Base-by-base conservation (phyloP, 495 filamentous ascomycete genomes). In the Cairneyella variabilis region DNA sequence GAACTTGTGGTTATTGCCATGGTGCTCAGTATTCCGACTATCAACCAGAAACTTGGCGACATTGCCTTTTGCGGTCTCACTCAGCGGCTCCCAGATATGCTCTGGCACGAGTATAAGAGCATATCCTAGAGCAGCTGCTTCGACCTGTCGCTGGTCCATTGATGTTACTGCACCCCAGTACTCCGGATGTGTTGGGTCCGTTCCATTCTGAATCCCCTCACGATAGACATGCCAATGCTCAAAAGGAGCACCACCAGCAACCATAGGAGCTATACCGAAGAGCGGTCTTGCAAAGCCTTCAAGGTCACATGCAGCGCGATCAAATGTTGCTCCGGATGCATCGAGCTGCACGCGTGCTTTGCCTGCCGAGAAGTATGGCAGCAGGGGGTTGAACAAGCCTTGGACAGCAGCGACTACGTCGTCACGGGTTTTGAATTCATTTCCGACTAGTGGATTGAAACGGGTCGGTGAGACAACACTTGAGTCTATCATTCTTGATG, bases 41-140 rank as follows among this genome's bases (percentile, higher is more conserved):
- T 36, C 17, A 22, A 50, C 17, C 22, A 50, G 32, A 7, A 9
- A 50, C 5, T 18, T 50, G 3, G 30, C 47, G 10, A 50, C 28
- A 21, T 50, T 50, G 10, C 14, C 12, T 17, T 38, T 50, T 42
- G 76, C 64, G 34, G 64, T 57, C 12, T 68, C 61, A 2, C 64
- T 70, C 59, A 83, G 68, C 2, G 76, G 76, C 30, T 74, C 69
- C 77, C 77, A 84, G 50, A 84, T 76, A 42, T 75, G 64, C 28
- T 61, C 40, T 0, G 47, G 47, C 3, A 50, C 47, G n/a, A 50
- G 30, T 2, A 50, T 17, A 6, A 50, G n/a, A 20, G 47, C 32
- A 26, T 50, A 50, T 3, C 47, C 47, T 4, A 50, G 32, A 23
- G 47, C 47, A 23, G 47, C 47, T 8, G 21, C 21, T 17, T 50